Conservation (phyloP, 192 early-diverging fungal species). For the Lunasporangiospora selenospora region DNA sequence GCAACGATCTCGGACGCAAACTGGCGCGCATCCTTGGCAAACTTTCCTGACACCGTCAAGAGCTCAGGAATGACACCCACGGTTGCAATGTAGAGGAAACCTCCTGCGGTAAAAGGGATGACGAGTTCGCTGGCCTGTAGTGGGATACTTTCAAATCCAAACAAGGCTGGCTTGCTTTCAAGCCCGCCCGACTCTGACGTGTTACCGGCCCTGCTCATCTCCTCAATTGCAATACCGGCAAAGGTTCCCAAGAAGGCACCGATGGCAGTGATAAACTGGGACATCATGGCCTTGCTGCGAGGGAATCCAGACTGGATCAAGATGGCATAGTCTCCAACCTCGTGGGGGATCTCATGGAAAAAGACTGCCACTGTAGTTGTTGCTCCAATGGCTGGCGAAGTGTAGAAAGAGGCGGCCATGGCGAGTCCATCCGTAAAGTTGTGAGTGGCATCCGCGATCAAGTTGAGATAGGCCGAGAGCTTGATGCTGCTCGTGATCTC, state of each 20-base stretch:
- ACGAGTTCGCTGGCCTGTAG: conserved; percentile 77
- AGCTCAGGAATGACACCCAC: conserved; percentile 87
- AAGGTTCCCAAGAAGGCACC: conserved; percentile 83
- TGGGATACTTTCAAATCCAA: conserved; percentile 63
- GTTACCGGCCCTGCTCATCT: conserved; percentile 49
- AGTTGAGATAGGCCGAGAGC: conserved; percentile 78
- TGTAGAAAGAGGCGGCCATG: conserved; percentile 84
- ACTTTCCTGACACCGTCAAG: conserved; percentile 65
- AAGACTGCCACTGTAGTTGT: conserved; percentile 87
- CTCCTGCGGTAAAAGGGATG: conserved; percentile 89
- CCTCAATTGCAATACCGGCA: conserved; percentile 79
- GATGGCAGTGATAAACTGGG: conserved; percentile 82
- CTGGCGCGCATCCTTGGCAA: conserved; percentile 58
- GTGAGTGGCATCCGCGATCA: conserved; percentile 86
- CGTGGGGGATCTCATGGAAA: conserved; percentile 91
- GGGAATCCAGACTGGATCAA: conserved; percentile 84
- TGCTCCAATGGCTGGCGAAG: conserved; percentile 81
- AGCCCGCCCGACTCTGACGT: not conserved
- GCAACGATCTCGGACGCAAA: conserved; percentile 66
- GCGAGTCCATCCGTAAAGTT: conserved; percentile 88
- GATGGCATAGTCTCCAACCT: conserved; percentile 90
- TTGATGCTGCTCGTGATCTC: conserved; percentile 59
- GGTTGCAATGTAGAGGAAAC: conserved; percentile 87
- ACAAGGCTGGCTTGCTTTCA: conserved; percentile 9
- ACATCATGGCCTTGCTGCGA: conserved; percentile 72